phyloP scores from a whole-genome alignment of 2,329 filamentous ascomycete species.

The Davidsoniella eucalypti region DNA sequence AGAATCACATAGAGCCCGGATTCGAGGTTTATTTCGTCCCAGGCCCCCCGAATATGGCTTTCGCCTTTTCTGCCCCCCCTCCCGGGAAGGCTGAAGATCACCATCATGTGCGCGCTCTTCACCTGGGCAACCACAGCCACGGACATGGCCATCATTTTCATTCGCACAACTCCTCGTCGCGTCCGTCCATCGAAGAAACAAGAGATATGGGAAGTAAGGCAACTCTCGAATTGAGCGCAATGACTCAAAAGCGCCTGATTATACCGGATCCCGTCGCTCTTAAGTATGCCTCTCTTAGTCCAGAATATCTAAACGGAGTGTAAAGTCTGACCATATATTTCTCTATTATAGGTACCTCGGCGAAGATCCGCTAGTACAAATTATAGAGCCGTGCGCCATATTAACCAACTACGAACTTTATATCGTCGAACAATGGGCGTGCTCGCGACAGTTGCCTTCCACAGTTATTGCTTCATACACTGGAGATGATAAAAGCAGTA shows the following conservation, averaged over 20 bases:
- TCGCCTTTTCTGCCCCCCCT: conserved; percentile 2
- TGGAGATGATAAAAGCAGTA: conserved; percentile 61
- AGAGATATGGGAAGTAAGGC: conserved; percentile 18
- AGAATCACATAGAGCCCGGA: too few species aligned
- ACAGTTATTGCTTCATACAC: conserved; percentile 88
- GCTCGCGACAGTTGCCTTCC: conserved; percentile 76
- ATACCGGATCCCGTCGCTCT: conserved; percentile 43
- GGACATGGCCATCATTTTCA: conserved; percentile 1
- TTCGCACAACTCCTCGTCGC: conserved; percentile 6
- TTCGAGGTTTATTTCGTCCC: too few species aligned
- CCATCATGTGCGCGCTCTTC: neutral
- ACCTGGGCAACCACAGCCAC: conserved; percentile 1
- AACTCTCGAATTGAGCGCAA: conserved; percentile 11
- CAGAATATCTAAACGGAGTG: neutral
- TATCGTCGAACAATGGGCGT: conserved; percentile 94
- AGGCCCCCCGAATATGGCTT: neutral
- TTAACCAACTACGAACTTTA: conserved; percentile 84
- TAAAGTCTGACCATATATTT: neutral
- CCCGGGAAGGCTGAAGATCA: conserved; percentile 2
- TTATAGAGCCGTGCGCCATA: conserved; percentile 53
- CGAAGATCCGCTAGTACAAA: conserved; percentile 59
- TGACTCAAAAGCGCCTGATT: conserved; percentile 18
- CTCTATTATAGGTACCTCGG: conserved; percentile 49
- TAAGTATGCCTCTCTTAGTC: conserved; percentile 22
- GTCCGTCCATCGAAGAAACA: conserved; percentile 32